Evolutionary conservation across 139 green algal genomes (phyloP), one percentile per base, ranked within the genome.

Genomic region (Volvox africanus): DNA sequence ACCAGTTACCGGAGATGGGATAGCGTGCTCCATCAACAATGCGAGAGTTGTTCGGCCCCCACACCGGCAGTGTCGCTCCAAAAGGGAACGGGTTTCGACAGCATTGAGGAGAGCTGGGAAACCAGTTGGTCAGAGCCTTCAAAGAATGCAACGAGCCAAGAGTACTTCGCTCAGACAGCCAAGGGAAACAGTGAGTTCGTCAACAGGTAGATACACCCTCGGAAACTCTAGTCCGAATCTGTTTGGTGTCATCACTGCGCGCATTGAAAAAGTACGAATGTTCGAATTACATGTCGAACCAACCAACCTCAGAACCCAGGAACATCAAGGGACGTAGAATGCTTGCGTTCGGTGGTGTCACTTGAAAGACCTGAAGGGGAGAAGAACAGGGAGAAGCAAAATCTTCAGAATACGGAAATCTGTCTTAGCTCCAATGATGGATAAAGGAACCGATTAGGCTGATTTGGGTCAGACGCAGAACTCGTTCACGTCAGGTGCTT

Each of bases 171-270:
- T 98, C 96, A 97, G 96, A 96, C 96, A 98, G 96, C 96, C 96
- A 98, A 97, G 95, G 95, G 96, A 97, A 95, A 92, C 88, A 92
- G 76, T n/a, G 80, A 89, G 88, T 90, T 97, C 94, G 82, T 97
- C 96, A 97, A 92, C 75, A 88, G 88, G 80, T 84, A 55, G 0
- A 35, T 35, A 87, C n/a, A n/a, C 85, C 94, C 94, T 98, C 96
- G 84, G 95, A 97, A 97, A 98, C 96, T 98, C 96, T 97, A 98
- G 96, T 98, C 96, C 94, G 91, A 95, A 94, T 94, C 73, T 88
- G 67, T 93, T 92, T 87, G 65, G 19, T 95, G 61, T 97, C 95
- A 94, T 97, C 95, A 97, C n/a, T n/a, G n/a, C n/a, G n/a, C n/a
- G n/a, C n/a, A n/a, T n/a, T n/a, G n/a, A n/a, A n/a, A n/a, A n/a